These are phyloP conservation scores for Penicillium sp. DNA, from an alignment of 2,329 filamentous ascomycete species.

Conservation along the genomic window DNA sequence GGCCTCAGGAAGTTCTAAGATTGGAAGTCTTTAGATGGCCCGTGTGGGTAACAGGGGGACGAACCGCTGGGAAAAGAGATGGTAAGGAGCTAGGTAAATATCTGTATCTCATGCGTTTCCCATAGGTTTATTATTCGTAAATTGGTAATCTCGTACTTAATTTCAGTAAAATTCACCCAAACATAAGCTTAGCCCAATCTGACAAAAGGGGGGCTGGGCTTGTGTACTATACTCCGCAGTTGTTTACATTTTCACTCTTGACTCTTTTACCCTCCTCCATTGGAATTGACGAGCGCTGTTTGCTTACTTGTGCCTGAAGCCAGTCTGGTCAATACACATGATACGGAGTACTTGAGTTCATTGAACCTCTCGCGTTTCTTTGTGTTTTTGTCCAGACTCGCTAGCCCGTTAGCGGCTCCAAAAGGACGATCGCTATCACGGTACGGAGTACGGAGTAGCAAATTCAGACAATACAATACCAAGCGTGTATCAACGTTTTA, in stretches of 20 bases:
- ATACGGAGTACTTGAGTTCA: conserved; percentile 3
- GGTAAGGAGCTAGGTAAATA: not conserved
- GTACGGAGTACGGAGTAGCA: conserved; percentile 13
- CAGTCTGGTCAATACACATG: not conserved
- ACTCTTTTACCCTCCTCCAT: not conserved
- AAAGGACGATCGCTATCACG: conserved; percentile 22
- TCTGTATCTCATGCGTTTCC: not conserved
- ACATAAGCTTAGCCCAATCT: not conserved
- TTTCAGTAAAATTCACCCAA: not conserved
- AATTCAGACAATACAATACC: not conserved
- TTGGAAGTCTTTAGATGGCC: conserved; percentile 14
- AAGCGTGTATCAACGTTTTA: not conserved
- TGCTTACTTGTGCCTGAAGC: no score
- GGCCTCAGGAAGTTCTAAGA: conserved; percentile 18
- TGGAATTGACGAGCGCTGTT: no score
- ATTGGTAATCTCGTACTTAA: not conserved
- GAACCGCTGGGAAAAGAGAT: conserved; percentile 10
- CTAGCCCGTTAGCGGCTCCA: conserved; percentile 12
- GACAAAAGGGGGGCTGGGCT: conserved; percentile 3
- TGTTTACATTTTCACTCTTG: conserved; percentile 2
- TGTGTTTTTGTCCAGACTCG: conserved; percentile 8
- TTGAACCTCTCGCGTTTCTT: conserved; percentile 1
- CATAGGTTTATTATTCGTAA: not conserved
- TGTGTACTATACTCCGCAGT: not conserved
- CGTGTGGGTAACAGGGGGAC: conserved; percentile 16